Evolutionary conservation across 306 rosid genomes (phyloP), one percentile per base, ranked within the genome.

Genomic region (Castanea sativa): DNA sequence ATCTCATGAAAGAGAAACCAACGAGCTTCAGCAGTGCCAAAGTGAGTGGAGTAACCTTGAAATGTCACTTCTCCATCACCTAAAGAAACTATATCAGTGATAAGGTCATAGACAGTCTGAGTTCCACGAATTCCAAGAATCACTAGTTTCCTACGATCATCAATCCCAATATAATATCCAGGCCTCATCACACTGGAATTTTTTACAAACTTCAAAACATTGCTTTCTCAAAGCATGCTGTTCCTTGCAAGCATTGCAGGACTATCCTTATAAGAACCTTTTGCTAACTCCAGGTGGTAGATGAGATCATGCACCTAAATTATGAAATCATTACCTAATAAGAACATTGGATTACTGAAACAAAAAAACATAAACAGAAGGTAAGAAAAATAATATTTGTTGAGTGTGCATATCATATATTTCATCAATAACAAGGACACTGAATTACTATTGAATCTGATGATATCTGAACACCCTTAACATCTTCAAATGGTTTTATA

Each of bases 171-270:
- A 84, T 91, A 93, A 85, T 95, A 95, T 53, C 91, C 97, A 80
- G 99, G 98, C 85, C 96, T 90, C 93, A 95, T 93, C 32, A 93
- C 85, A 65, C 93, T 90, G 57, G 98, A 95, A 82, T 73, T 70
- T 29, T 78, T 87, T 33, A 93, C 93, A 82, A 95, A 93, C 79
- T 95, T 95, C 86, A 88, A 79, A 55, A 91, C 90, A 85, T 86
- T 89, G 89, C 89, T 87, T 91, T 93, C 97, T 80, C 90, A 81
- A 83, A 95, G 92, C 98, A 95, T 93, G 92, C 92, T 91, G 82
- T 75, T 87, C 86, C 88, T 90, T 58, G 96, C 90, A 71, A 91
- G 91, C 80, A 58, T 79, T 8, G 83, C 78, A 65, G 91, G 84
- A 74, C 63, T 87, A 80, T 82, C 91, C 89, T 84, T 93, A 76